Evolutionary conservation across 148 eudicot genomes (phyloP), one percentile per base, ranked within the genome.

Genomic region (Heliamphora exappendiculata): DNA sequence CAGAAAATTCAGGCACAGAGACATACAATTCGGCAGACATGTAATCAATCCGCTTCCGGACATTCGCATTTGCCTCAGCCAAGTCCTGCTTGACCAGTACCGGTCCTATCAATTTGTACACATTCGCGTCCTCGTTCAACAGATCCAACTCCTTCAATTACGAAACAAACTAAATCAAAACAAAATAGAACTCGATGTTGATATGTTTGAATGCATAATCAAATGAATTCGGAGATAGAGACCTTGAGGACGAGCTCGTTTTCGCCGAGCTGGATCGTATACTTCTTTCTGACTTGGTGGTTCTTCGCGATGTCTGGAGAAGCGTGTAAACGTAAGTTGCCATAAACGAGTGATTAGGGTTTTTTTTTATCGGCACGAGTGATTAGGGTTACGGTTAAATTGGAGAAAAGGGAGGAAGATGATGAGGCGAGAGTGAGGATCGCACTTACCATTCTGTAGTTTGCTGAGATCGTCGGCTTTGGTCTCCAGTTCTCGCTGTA

Each of bases 221-320:
- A 33, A 12, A 45, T 20, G 7, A 5, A 62, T 65, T 29, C 22
- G 63, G 22, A 29, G 11, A 63, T 1, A 77, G 22, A 73, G 55
- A 90, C 98, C 92, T 94, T 94, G 75, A 95, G 97, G 17, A 94
- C 98, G 42, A 94, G 97, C 89, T 92, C 98, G 62, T 94, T 94
- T 81, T 94, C 98, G 51, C 98, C 98, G 2, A 94, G 97, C 78
- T 95, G 98, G 47, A 95, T 88, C 17, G 98, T 95, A 82, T 95
- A 95, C 73, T 92, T 95, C 86, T 91, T 95, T 63, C 96, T 88
- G 49, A 92, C 91, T 84, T 95, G 97, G 54, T 95, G 98, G 78
- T 95, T 95, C 81, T 95, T 95, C 0, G 90, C 84, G n/a, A 91
- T 89, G 73, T 95, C 98, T 92, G 87, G 33, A 63, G 28, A 41